A percentile compares a stretch with the other conserved stretches of the same genome.
Evolutionary conservation across 1,284 basidiomycete species (phyloP).

Genomic region (Pseudozyma flocculosa): DNA sequence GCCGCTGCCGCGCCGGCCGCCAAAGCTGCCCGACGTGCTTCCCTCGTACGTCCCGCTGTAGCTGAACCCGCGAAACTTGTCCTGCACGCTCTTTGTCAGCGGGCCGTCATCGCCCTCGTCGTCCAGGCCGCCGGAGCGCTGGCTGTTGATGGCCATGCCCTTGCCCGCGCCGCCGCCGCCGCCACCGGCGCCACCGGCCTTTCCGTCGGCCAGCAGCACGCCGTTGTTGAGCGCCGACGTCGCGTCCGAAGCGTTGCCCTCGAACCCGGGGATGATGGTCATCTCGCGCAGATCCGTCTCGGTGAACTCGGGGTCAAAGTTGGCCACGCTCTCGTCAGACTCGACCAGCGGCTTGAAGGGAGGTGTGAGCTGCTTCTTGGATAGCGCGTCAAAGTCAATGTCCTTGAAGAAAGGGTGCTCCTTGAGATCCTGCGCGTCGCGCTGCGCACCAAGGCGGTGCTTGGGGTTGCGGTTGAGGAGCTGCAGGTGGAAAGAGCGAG

Average conservation of each 20-base stretch:
- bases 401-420: slow-evolving; percentile 91
- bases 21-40: slow-evolving; percentile 40
- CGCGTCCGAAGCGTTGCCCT: slow-evolving; percentile 29
- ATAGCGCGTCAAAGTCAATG: slow-evolving; percentile 67
- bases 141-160: slow-evolving; percentile 31
- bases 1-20: slow-evolving; percentile 31
- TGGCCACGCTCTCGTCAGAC: slow-evolving; percentile 93
- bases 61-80: slow-evolving; percentile 57
- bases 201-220: slow-evolving; percentile 7
- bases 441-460: slow-evolving; percentile 85
- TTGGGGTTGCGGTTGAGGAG: slow-evolving; percentile 96
- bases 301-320: slow-evolving; percentile 99
- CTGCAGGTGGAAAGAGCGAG: slow-evolving; percentile 57
- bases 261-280: slow-evolving; percentile 47
- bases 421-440: slow-evolving; percentile 91
- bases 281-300: slow-evolving; percentile 68
- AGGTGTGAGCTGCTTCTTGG: slow-evolving; percentile 86
- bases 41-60: slow-evolving; percentile 55
- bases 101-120: slow-evolving; percentile 31
- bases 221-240: slow-evolving; percentile 20
- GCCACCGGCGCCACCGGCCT: slow-evolving; percentile 3
- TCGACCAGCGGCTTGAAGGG: slow-evolving; percentile 98
- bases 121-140: slow-evolving; percentile 12
- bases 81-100: slow-evolving; percentile 50
- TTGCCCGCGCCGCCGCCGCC: slow-evolving; percentile 4